These are phyloP conservation scores for Trichoderma harzianum DNA, from an alignment of 2,329 filamentous ascomycete genomes.

Conservation along the genomic window DNA sequence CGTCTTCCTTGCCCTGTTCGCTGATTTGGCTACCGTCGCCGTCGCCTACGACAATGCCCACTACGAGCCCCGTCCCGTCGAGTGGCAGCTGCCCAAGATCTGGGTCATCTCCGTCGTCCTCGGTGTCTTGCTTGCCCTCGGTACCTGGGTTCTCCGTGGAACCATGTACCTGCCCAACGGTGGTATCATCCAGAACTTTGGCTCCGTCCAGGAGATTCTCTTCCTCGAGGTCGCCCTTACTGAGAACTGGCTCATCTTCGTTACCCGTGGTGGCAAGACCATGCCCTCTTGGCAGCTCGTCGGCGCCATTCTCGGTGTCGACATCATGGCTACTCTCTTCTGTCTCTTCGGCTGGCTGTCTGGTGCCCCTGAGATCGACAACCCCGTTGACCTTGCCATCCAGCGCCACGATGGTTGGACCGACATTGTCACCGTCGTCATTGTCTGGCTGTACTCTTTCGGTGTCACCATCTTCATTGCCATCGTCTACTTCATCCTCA, in stretches of 20 bases:
- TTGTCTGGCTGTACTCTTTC: constrained; percentile 89
- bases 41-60: constrained; percentile 93
- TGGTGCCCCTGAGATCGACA: constrained; percentile 24
- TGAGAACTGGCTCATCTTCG: constrained; percentile 96
- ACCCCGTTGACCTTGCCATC: constrained; percentile 1
- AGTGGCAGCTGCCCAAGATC: constrained; percentile 92
- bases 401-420: constrained; percentile 46
- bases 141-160: constrained; percentile 85
- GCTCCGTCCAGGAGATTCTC: constrained; percentile 75
- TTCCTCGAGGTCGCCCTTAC: constrained; percentile 89
- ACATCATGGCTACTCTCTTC: constrained; percentile 82
- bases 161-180: constrained; percentile 75
- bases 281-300: constrained; percentile 84
- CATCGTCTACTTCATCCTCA: constrained; percentile 70
- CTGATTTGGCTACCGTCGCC: constrained; percentile 85
- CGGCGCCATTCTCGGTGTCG: constrained; percentile 75
- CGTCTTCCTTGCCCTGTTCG: constrained; percentile 93
- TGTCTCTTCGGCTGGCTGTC: constrained; percentile 82
- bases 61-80: constrained; percentile 80
- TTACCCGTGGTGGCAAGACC: constrained; percentile 86
- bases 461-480: constrained; percentile 84
- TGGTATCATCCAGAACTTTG: constrained; percentile 87
- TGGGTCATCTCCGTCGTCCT: constrained; percentile 90
- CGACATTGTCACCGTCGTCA: constrained; percentile 78
- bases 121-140: constrained; percentile 74